A percentile compares a stretch with the other conserved stretches of the same genome.
Evolutionary conservation across 345 rosid species (phyloP).

Genomic region (Orychophragmus violaceus): DNA sequence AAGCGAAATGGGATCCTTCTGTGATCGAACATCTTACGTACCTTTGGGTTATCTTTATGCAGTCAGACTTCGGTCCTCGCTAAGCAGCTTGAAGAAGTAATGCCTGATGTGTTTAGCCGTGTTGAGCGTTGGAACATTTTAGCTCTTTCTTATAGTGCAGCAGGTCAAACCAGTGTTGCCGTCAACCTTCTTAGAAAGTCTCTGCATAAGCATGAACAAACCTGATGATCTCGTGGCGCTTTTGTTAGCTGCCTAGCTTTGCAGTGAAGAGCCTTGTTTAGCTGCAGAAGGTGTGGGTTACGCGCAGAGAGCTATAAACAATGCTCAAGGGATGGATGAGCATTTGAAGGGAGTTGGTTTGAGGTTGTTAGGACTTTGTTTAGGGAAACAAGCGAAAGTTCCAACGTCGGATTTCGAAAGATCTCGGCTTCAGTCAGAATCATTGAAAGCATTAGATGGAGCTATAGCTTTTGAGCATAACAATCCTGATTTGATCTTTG

Average conservation of each 20-base stretch:
- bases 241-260: conserved; percentile 77
- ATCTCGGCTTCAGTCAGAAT: conserved; percentile 70
- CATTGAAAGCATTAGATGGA: conserved; percentile 63
- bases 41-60: conserved; percentile 66
- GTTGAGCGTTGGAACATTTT: conserved; percentile 77
- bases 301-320: conserved; percentile 56
- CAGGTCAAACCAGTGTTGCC: conserved; percentile 52
- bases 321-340: conserved; percentile 55
- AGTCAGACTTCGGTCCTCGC: conserved; percentile 69
- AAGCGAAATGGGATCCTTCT: conserved; percentile 74
- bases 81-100: conserved; percentile 73
- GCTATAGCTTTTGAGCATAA: conserved; percentile 61
- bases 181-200: conserved; percentile 79
- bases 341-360: conserved; percentile 75
- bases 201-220: conserved; percentile 61
- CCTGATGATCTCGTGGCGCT: conserved; percentile 70
- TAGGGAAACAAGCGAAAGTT: conserved; percentile 72
- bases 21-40: conserved; percentile 78
- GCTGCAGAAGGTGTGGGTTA: conserved; percentile 76
- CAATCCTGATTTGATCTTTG: conserved; percentile 71
- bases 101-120: conserved; percentile 73
- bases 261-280: conserved; percentile 58
- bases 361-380: conserved; percentile 74
- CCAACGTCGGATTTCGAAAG: conserved; percentile 80
- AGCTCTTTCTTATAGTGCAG: conserved; percentile 72